Evolutionary conservation across 2,329 filamentous ascomycete species (phyloP), one percentile per base, ranked within the genome.

Genomic region (Sordariomycetes sp.): DNA sequence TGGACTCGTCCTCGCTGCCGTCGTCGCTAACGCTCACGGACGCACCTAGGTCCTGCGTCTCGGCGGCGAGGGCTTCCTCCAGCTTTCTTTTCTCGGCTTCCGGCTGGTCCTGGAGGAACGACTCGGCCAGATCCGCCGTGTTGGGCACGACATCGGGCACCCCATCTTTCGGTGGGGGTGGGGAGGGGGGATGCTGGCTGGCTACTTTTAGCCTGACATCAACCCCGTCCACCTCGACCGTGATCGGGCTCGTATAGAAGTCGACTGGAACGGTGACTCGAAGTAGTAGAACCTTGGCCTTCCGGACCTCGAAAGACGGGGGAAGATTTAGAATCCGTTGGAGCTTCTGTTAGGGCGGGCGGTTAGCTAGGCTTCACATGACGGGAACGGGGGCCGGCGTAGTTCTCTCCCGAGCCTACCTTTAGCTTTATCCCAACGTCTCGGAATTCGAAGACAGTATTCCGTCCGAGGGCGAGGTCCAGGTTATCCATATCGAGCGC

Each of bases 181-280:
- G 59, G 11, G 64, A 18, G 16, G 24, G 48, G 14, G 35, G 12
- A 3, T 37, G 37, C 37, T 53, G 43, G 37, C 57, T 57, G 22
- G 58, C 52, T n/a, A 90, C 75, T 63, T 78, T 79, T 25, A 89
- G 67, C 60, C 85, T 80, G 35, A 95, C 79, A 63, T 92, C 82
- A 61, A 97, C 83, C 22, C 90, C 91, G 64, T 93, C 85, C 24
- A 93, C 80, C 67, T 96, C 89, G 65, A 93, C 83, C 34, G 82
- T 77, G 68, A 97, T 95, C 32, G 90, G 86, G 64, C 87, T 92
- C 57, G 85, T 87, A 70, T 92, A 91, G 63, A 97, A 86, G 70
- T 97, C 90, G 68, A 94, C 86, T 14, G 93, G 90, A 55, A 97
- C 80, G 8, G 88, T 95, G 58, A 97, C 76, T 65, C 88, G 87